Evolutionary conservation across 2,329 filamentous ascomycete species (phyloP).

Genomic region (Calcarisporium arbuscula): DNA sequence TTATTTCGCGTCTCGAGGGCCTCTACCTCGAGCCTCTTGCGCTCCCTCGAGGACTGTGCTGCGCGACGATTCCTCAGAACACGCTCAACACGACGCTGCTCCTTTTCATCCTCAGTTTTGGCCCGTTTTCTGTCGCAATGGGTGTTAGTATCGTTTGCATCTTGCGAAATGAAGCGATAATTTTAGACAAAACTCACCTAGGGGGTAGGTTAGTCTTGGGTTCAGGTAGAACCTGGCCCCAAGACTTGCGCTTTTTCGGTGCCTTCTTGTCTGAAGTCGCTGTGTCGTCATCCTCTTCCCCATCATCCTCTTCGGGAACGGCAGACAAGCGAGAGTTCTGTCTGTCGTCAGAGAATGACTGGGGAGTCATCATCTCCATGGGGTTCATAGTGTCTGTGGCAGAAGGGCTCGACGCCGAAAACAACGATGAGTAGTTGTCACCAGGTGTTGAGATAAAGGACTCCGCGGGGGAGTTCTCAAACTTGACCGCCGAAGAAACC

Average conservation of each 20-base stretch:
- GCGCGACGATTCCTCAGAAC: conserved; percentile 94
- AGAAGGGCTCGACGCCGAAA: conserved; percentile 28
- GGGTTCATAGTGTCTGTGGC: conserved; percentile 34
- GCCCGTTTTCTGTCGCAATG: conserved; percentile 68
- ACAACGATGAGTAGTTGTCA: conserved; percentile 44
- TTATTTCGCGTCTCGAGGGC: conserved; percentile 71
- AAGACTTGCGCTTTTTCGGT: conserved; percentile 93
- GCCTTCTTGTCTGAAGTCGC: conserved; percentile 57
- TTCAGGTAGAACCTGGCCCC: conserved; percentile 93
- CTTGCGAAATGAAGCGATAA: too few relatives aligned
- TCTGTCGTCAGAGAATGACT: conserved; percentile 29
- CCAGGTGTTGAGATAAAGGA: conserved; percentile 46
- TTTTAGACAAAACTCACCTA: conserved; percentile 52
- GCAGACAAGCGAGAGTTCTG: conserved; percentile 15
- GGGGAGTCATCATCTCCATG: conserved; percentile 44
- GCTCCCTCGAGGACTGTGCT: conserved; percentile 92
- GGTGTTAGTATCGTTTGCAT: conserved; percentile 16
- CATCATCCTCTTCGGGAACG: conserved; percentile 17
- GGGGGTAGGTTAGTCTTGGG: conserved; percentile 95
- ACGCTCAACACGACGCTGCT: conserved; percentile 93
- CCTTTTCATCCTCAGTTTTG: conserved; percentile 98
- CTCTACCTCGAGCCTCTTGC: conserved; percentile 84
- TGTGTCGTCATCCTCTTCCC: conserved; percentile 11
- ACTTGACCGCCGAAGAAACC: conserved; percentile 40
- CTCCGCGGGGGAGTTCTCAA: conserved; percentile 48